phyloP scores from a whole-genome alignment of 306 rosid genomes.

The Parietaria judaica region DNA sequence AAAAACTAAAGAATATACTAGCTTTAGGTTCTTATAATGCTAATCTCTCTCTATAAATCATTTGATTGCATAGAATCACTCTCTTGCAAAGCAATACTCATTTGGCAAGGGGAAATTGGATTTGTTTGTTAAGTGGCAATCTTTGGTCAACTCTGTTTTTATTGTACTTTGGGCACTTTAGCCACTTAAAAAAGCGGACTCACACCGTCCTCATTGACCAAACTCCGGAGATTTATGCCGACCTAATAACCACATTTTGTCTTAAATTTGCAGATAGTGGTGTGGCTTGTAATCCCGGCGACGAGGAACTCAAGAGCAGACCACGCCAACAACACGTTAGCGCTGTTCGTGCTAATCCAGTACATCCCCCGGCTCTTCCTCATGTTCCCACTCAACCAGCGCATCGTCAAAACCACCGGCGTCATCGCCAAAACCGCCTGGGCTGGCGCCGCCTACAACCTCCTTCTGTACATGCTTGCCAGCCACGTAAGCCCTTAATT shows the following conservation, averaged over 20 bases:
- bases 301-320: constrained; percentile 37
- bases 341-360: constrained; percentile 69
- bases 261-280: constrained; percentile 46
- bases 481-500: constrained; percentile 56
- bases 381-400: constrained; percentile 68
- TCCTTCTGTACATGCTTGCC: constrained; percentile 76
- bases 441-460: constrained; percentile 93
- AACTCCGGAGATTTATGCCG: no score
- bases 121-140: background rate
- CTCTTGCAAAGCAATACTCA: no score
- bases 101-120: background rate
- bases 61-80: background rate
- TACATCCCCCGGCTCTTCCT: constrained; percentile 78
- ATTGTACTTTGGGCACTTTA: background rate
- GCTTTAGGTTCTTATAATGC: no score
- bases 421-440: constrained; percentile 80
- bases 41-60: no score
- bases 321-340: constrained; percentile 71
- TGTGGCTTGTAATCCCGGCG: constrained; percentile 73
- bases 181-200: no score
- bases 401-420: constrained; percentile 66
- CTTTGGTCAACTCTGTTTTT: background rate
- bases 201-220: no score
- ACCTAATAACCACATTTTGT: background rate
- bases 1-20: no score